Evolutionary conservation across 306 rosid genomes (phyloP), one percentile per base, ranked within the genome.

Genomic region (Cicer chorassanicum): DNA sequence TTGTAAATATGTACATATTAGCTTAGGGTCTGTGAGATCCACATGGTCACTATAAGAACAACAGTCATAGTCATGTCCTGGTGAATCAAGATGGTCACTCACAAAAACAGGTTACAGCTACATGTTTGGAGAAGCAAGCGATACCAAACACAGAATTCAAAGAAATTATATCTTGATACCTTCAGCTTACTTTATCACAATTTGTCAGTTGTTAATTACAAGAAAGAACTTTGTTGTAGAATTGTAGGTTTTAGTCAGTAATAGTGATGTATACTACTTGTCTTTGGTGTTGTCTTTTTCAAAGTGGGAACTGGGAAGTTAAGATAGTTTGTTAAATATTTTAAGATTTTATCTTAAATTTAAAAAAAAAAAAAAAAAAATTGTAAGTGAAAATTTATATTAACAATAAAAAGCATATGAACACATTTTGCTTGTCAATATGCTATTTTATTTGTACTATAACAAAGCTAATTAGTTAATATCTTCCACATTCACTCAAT

Each of bases 21-120:
- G 79, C 46, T 53, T 80, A 84, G 78, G 80, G 76, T 64, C 73
- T 45, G 64, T 65, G 51, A 74, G 72, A 75, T 56, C 68, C 74
- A 60, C 49, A 51, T 66, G 64, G 81, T 59, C 40, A 76, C 57
- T 14, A 48, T 14, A 48, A 21, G 74, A 70, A 73, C 36, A 81
- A 10, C 38, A 65, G n/a, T 57, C 46, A 13, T 72, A 8, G 29
- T 61, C 29, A 82, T 71, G 77, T 60, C 51, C 63, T 21, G 69
- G 69, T 48, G 63, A 73, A 50, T 46, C 45, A 36, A 66, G 54
- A 82, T 12, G 55, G 50, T 43, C 49, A 42, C 43, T 68, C 44
- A 40, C 65, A 68, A 15, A 66, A n/a, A 60, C 12, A 49, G 1
- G 50, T 61, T 48, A 46, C 45, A 50, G 48, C 36, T 42, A 46